Percentiles rank a stretch among this genome's conserved stretches.
Evolutionary conservation across 1,139 yeast genomes (phyloP).

Genomic region (Debaryomyces psychrophilus): DNA sequence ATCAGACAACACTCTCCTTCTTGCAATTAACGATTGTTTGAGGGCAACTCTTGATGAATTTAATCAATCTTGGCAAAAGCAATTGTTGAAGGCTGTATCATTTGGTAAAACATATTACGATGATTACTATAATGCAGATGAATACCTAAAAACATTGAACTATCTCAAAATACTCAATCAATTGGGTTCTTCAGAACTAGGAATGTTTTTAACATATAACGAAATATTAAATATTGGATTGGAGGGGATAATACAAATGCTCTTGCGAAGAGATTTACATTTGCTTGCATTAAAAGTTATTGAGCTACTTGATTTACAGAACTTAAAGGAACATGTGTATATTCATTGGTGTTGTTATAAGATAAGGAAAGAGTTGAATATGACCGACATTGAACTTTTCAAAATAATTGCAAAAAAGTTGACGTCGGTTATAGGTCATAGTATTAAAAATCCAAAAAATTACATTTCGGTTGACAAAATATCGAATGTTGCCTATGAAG

Average conservation of each 20-base stretch:
- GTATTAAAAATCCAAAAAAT: slow-evolving; percentile 21
- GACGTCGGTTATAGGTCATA: slow-evolving; percentile 19
- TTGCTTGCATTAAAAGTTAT: slow-evolving; percentile 66
- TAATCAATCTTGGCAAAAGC: slow-evolving; percentile 78
- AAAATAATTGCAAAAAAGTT: slow-evolving; percentile 52
- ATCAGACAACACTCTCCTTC: slow-evolving; percentile 52
- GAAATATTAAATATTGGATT: slow-evolving; percentile 56
- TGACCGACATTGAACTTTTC: slow-evolving; percentile 63
- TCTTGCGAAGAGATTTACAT: slow-evolving; percentile 65
- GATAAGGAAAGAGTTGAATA: slow-evolving; percentile 55
- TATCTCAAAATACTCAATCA: slow-evolving; percentile 70
- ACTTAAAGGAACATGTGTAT: slow-evolving; percentile 60
- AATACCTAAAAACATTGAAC: slow-evolving; percentile 64
- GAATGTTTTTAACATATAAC: slow-evolving; percentile 63
- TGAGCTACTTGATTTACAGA: slow-evolving; percentile 46
- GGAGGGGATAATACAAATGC: slow-evolving; percentile 56
- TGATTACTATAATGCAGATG: slow-evolving; percentile 55
- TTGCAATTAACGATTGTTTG: slow-evolving; percentile 74
- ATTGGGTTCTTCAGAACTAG: slow-evolving; percentile 64
- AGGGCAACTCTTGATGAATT: slow-evolving; percentile 79
- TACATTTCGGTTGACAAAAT: slow-evolving; percentile 63
- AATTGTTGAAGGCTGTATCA: slow-evolving; percentile 74
- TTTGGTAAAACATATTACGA: slow-evolving; percentile 77
- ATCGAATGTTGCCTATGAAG: slow-evolving; percentile 74
- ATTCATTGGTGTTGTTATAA: slow-evolving; percentile 83